Conservation (phyloP, 768 basidiomycete genomes). For the Tricholomella constricta region DNA sequence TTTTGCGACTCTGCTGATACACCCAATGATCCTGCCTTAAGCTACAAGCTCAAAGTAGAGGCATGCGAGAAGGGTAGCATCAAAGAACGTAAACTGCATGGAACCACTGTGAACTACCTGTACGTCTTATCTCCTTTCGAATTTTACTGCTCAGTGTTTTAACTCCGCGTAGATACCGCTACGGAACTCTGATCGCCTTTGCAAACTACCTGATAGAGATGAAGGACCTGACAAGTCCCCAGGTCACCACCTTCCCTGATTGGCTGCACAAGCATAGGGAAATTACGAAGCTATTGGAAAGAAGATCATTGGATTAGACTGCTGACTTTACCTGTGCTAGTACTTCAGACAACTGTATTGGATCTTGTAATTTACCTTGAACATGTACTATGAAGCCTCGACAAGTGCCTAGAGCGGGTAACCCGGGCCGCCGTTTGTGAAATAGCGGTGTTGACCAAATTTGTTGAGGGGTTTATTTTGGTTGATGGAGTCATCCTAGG, state of each 20-base stretch:
- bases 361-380: background rate
- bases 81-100: slow-evolving; percentile 76
- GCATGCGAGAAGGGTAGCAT: slow-evolving; percentile 76
- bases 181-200: slow-evolving; percentile 91
- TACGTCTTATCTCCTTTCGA: slow-evolving; percentile 33
- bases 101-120: slow-evolving; percentile 87
- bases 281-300: slow-evolving; percentile 71
- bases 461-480: no score
- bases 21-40: slow-evolving; percentile 46
- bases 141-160: no score
- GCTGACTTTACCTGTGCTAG: background rate
- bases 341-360: no score
- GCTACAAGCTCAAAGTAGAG: slow-evolving; percentile 90
- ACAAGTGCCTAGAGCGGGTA: no score
- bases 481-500: background rate
- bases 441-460: no score
- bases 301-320: slow-evolving; percentile 61
- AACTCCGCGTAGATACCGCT: slow-evolving; percentile 65
- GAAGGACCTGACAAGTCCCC: slow-evolving; percentile 34
- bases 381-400: no score
- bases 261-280: slow-evolving; percentile 87
- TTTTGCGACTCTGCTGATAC: slow-evolving; percentile 48
- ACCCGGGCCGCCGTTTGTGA: no score
- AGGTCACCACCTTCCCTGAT: slow-evolving; percentile 69
- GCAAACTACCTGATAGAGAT: slow-evolving; percentile 92